Evolutionary conservation across 495 filamentous ascomycete species (phyloP).

Genomic region (Aspergillus diversus): DNA sequence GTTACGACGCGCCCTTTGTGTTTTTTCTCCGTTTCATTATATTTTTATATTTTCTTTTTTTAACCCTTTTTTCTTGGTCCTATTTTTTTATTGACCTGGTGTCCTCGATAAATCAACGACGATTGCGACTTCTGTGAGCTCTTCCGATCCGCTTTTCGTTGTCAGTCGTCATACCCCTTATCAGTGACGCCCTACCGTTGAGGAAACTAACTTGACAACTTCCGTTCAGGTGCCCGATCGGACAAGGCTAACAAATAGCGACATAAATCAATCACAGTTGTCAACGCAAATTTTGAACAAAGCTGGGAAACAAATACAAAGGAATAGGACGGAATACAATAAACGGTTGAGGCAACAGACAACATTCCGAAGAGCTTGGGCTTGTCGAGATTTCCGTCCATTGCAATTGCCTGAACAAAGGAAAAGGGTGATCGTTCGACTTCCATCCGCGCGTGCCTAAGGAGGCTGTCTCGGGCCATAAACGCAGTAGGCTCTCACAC

Average conservation of each 20-base stretch:
- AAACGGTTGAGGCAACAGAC: conserved; percentile 2
- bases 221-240: conserved; percentile 26
- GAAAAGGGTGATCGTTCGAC: conserved; percentile 47
- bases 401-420: conserved; percentile 23
- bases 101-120: conserved; percentile 23
- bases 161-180: conserved; percentile 25
- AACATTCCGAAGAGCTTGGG: conserved; percentile 12
- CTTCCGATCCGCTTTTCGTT: conserved; percentile 11
- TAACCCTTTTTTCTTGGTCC: conserved; percentile 3
- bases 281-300: conserved; percentile 11
- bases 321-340: conserved; percentile 6
- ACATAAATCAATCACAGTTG: conserved; percentile 4
- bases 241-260: conserved; percentile 17
- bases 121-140: conserved; percentile 4
- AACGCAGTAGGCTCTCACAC: conserved; percentile 35
- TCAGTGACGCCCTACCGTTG: conserved; percentile 21
- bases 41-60: conserved; percentile 18
- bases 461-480: conserved; percentile 41
- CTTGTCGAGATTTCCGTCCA: conserved; percentile 16
- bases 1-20: conserved; percentile 21
- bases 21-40: conserved; percentile 6
- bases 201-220: conserved; percentile 24
- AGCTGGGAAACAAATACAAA: conserved; percentile 4
- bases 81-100: conserved; percentile 22
- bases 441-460: conserved; percentile 31